Percentiles rank a stretch among this genome's conserved stretches.
phyloP scores from a whole-genome alignment of 768 basidiomycete species.

The Gelatoporia subvermispora region DNA sequence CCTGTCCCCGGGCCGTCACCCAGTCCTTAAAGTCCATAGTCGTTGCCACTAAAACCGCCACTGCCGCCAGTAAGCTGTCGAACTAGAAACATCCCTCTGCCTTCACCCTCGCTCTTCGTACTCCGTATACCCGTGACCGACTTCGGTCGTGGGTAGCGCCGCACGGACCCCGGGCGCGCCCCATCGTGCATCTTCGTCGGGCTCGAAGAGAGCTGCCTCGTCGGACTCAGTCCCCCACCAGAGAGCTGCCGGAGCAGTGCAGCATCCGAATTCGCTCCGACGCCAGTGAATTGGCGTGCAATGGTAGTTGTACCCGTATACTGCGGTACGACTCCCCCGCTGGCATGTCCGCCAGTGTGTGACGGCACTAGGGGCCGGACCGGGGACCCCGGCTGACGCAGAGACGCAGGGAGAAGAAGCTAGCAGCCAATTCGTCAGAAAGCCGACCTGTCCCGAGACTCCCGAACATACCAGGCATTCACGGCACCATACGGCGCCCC shows the following conservation, averaged over 20 bases:
- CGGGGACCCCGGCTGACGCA: slow-evolving; percentile 52
- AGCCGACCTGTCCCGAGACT: slow-evolving; percentile 7
- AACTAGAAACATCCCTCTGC: slow-evolving; percentile 70
- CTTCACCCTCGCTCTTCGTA: slow-evolving; percentile 40
- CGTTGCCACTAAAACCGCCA: slow-evolving; percentile 14
- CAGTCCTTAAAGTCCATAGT: slow-evolving; percentile 12
- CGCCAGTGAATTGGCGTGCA: slow-evolving; percentile 70
- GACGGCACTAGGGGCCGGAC: slow-evolving; percentile 43
- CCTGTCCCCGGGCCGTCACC: not conserved
- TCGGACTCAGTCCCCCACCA: slow-evolving; percentile 62
- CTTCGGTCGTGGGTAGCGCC: slow-evolving; percentile 59
- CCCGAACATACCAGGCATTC: slow-evolving; percentile 64
- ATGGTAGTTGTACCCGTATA: slow-evolving; percentile 68
- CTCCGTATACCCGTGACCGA: slow-evolving; percentile 70
- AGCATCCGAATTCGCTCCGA: slow-evolving; percentile 35
- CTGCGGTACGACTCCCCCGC: slow-evolving; percentile 43
- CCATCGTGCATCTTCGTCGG: slow-evolving; percentile 67
- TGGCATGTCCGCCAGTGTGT: slow-evolving; percentile 33
- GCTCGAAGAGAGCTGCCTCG: slow-evolving; percentile 57
- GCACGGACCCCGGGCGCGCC: slow-evolving; percentile 30
- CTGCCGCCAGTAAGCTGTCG: slow-evolving; percentile 66
- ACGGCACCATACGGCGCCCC: slow-evolving; percentile 77
- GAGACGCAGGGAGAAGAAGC: slow-evolving; percentile 50
- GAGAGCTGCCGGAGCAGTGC: slow-evolving; percentile 52
- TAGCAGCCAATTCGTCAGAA: slow-evolving; percentile 21